phyloP scores from a whole-genome alignment of 768 basidiomycete species.

The Lactarius pseudohatsudake region DNA sequence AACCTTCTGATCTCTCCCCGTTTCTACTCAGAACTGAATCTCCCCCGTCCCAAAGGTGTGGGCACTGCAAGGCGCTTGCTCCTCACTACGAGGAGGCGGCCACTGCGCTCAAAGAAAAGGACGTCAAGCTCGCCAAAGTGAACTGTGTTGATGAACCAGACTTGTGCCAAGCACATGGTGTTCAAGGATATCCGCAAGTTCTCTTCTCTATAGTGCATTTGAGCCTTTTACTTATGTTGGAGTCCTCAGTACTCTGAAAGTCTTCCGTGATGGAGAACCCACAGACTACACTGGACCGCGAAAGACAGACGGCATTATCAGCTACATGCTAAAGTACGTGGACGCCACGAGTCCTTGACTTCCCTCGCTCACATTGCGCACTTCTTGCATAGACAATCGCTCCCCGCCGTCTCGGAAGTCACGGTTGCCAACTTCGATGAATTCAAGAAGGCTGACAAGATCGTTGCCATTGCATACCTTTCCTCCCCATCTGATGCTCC shows the following conservation, averaged over 20 bases:
- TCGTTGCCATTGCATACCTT: constrained; percentile 87
- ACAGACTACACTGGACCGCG: constrained; percentile 85
- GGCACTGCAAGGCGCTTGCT: constrained; percentile 93
- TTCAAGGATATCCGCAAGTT: constrained; percentile 92
- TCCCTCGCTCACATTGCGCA: constrained; percentile 18
- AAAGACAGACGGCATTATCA: constrained; percentile 93
- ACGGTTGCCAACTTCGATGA: constrained; percentile 74
- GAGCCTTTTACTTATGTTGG: neutral
- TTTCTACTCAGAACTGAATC: neutral
- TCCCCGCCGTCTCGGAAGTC: constrained; percentile 88
- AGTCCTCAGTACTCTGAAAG: constrained; percentile 70
- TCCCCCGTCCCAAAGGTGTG: constrained; percentile 58
- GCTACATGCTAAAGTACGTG: constrained; percentile 90
- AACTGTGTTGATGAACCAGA: constrained; percentile 95
- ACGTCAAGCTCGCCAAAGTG: constrained; percentile 92
- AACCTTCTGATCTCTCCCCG: constrained; percentile 5
- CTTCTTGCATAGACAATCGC: constrained; percentile 66
- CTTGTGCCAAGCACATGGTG: constrained; percentile 82
- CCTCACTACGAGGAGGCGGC: constrained; percentile 95
- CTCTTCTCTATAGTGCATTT: neutral
- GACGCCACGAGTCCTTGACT: neutral
- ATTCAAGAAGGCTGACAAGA: constrained; percentile 85
- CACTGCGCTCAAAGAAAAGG: constrained; percentile 84
- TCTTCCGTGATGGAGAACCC: constrained; percentile 83
- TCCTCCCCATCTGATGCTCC: constrained; percentile 69